Percentiles rank a stretch among this genome's conserved stretches.
Conservation (phyloP, 805 yeast genomes). For the Wickerhamiella parazyma region DNA sequence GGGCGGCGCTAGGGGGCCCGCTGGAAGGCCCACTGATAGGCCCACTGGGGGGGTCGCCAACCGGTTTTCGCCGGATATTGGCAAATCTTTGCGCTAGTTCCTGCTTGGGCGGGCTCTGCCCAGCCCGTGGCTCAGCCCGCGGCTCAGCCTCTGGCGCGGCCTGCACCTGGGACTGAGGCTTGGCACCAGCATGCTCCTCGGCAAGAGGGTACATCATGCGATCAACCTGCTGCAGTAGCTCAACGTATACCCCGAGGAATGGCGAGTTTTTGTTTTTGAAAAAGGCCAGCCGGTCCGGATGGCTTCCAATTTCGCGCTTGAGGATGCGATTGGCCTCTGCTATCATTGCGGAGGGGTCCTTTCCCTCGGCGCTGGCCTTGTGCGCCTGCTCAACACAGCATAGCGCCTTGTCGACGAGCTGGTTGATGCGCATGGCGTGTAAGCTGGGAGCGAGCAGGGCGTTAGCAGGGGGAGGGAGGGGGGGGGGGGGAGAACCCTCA, state of each 20-base stretch:
- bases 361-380: background rate
- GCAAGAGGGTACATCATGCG: background rate
- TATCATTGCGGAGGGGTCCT: background rate
- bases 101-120: background rate
- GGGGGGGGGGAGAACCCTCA: too few species aligned
- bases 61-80: background rate
- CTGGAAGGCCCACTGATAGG: background rate
- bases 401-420: conserved; percentile 6
- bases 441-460: background rate
- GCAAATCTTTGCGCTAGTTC: background rate
- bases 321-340: conserved; percentile 4
- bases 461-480: too few species aligned
- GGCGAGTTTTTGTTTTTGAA: conserved; percentile 1
- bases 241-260: background rate
- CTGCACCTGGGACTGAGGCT: too few species aligned
- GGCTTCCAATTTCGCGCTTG: conserved; percentile 3
- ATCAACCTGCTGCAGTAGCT: conserved; percentile 3
- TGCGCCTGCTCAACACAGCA: conserved; percentile 1
- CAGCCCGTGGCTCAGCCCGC: background rate
- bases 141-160: background rate
- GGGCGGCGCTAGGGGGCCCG: too few species aligned
- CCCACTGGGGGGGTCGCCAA: background rate
- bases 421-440: conserved; percentile 3
- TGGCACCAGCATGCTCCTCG: background rate
- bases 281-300: background rate